Base-by-base conservation (phyloP, 2,329 filamentous ascomycete genomes). In the Aspergillus sp. region DNA sequence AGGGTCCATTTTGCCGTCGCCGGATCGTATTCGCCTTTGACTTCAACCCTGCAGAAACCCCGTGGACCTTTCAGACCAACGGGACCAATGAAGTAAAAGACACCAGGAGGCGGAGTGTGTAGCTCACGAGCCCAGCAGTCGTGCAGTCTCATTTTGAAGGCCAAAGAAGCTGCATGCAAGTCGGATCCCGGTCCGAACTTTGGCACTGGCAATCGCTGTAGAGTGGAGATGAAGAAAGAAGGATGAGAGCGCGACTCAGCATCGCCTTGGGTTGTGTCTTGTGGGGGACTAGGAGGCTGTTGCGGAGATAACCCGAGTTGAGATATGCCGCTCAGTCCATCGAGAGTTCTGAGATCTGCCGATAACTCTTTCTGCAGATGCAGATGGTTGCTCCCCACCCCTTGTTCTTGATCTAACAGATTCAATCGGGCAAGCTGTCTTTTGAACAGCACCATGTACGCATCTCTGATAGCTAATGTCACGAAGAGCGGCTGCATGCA, bases 11-110 rank as follows among this genome's bases (percentile, higher is more conserved):
- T 59, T 23, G 59, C 58, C 5, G 61, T 57, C 11, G 50, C 55
- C 36, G 69, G 68, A 47, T 72, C 65, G 53, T 71, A 72, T 62
- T 71, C 69, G 23, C 67, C 70, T 17, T 56, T 58, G 9, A 72
- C 67, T 53, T 72, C 68, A 48, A 71, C 58, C 48, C 70, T 64
- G 50, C 69, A 71, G 47, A 65, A 63, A 10, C 69, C 70, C 29
- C 62, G 61, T 2, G 67, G 63, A 4, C 70, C 70, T 47, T 61
- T 64, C 1, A 72, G 45, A 5, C 67, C 68, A 20, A 72, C 63
- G 11, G 67, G 68, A 3, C 70, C 70, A 44, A 55, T 49, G n/a
- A 72, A 56, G 32, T 64, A 69, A 53, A 72, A 71, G 13, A 62
- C 61, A 14, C 70, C 70, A 31, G 66, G 66, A n/a, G 54, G 60